Base-by-base conservation (phyloP, 495 filamentous ascomycete species). In the Aspergillus cavernicola region DNA sequence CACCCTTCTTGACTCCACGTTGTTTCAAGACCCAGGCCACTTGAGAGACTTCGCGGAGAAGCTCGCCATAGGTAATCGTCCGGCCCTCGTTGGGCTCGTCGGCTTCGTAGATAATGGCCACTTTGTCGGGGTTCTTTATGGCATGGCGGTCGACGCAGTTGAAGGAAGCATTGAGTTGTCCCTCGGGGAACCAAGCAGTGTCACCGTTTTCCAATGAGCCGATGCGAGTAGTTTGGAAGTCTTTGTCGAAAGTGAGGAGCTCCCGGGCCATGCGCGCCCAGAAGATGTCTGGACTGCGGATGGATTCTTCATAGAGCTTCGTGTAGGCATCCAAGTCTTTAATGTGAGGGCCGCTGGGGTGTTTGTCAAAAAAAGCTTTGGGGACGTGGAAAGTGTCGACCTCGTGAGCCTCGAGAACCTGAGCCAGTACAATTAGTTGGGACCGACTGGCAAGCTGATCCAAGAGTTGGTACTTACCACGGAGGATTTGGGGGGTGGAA, bases 131-230 rank as follows among this genome's bases (percentile, higher is more conserved):
- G 74, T 96, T 81, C 72, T 90, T 91, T 75, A 92, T 78, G 9
- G 92, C 93, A 71, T 97, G 93, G 55, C 93, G 88, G 63, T 99
- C 93, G 49, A 99, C 87, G 66, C 90, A 95, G 77, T 99, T 99
- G 82, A 89, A 99, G 20, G 88, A 91, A 39, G 93, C 95, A 62
- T 97, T 97, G 60, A 99, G 79, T 53, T 85, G 82, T 52, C 93
- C 93, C 72, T 96, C 93, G 43, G 89, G 71, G 68, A 99, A 99
- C 95, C 95, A 99, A 50, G 89, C 85, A 60, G 79, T 85, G 76
- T 98, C 92, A 56, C 93, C 93, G 57, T 87, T 78, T 52, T 68
- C 72, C 45, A 98, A 82, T 12, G 82, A 85, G 42, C 93, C 93
- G 59, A 74, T 78, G 64, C 83, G 85, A 15, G 95, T 92, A 13